These are phyloP conservation scores for Dioscorea cayenensis DNA, from an alignment of 116 monocot species.

Conservation along the genomic window DNA sequence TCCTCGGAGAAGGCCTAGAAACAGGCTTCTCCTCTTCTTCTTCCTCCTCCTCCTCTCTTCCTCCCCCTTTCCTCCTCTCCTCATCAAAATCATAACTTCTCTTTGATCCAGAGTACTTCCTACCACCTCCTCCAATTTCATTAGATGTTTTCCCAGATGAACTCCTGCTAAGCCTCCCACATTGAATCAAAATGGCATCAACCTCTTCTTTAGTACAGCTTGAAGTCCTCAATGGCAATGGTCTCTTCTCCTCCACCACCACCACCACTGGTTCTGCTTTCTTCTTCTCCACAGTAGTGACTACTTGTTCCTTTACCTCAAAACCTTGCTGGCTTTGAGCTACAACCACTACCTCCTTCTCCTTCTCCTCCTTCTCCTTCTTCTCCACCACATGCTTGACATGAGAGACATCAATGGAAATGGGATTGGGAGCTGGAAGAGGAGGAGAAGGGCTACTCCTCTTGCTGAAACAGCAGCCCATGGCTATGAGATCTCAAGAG, in stretches of 20 bases:
- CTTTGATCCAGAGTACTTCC: slow-evolving; percentile 62
- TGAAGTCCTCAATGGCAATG: slow-evolving; percentile 38
- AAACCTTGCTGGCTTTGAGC: neutral
- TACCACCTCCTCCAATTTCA: slow-evolving; percentile 12
- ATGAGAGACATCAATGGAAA: neutral
- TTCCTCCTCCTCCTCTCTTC: slow-evolving; percentile 44
- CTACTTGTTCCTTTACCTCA: neutral
- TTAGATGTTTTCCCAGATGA: slow-evolving; percentile 38
- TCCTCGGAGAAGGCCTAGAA: slow-evolving; percentile 64
- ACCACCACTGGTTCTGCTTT: neutral
- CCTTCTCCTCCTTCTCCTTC: neutral
- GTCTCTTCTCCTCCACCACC: slow-evolving; percentile 13
- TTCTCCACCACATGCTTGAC: neutral
- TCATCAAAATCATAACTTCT: slow-evolving; percentile 81
- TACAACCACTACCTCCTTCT: neutral
- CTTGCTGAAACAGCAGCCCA: slow-evolving; percentile 12
- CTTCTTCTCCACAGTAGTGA: neutral
- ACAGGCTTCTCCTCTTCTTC: slow-evolving; percentile 37
- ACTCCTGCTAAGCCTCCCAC: slow-evolving; percentile 92
- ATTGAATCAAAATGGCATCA: slow-evolving; percentile 93
- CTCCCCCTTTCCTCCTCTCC: slow-evolving; percentile 12
- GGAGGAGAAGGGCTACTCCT: neutral
- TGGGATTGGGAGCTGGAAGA: neutral
- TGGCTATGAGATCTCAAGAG: neutral
- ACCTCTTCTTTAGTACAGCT: slow-evolving; percentile 94